phyloP scores from a whole-genome alignment of 305 asterid genomes.

The Ilex paraguariensis region DNA sequence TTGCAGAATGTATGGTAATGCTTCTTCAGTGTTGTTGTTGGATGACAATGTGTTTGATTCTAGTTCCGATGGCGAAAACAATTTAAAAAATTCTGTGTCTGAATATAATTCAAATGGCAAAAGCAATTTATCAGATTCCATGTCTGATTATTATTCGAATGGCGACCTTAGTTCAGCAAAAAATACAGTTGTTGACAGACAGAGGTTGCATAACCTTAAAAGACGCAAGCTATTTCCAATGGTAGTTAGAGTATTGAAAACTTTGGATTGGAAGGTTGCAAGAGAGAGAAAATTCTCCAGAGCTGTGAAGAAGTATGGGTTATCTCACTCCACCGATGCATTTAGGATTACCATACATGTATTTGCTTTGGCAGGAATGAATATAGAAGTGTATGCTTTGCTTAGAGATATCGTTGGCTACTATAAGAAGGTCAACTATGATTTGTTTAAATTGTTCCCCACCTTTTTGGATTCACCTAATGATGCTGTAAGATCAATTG shows the following conservation, averaged over 20 bases:
- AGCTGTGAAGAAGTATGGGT: slow-evolving; percentile 44
- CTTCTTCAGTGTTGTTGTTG: slow-evolving; percentile 26
- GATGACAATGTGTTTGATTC: slow-evolving; percentile 33
- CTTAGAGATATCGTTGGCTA: slow-evolving; percentile 42
- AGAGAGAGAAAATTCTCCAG: slow-evolving; percentile 28
- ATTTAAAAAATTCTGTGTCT: slow-evolving; percentile 10
- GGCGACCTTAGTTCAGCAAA: background rate
- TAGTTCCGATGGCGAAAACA: slow-evolving; percentile 36
- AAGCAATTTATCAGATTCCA: too few species aligned
- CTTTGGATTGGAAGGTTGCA: slow-evolving; percentile 45
- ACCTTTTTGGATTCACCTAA: slow-evolving; percentile 25
- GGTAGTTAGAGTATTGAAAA: slow-evolving; percentile 51
- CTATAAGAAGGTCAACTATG: slow-evolving; percentile 29
- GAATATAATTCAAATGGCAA: slow-evolving; percentile 4
- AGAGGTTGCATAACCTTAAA: slow-evolving; percentile 10
- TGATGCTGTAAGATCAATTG: slow-evolving; percentile 21
- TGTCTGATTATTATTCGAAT: too few species aligned
- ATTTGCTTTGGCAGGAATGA: slow-evolving; percentile 51
- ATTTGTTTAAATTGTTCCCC: slow-evolving; percentile 31
- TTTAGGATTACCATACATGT: slow-evolving; percentile 37
- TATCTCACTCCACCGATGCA: slow-evolving; percentile 28
- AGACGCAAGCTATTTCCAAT: slow-evolving; percentile 22
- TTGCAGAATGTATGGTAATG: slow-evolving; percentile 28
- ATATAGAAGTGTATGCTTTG: slow-evolving; percentile 42
- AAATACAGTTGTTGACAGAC: slow-evolving; percentile 5